Conservation (phyloP, 129 eudicot genomes). For the Arctium minus region DNA sequence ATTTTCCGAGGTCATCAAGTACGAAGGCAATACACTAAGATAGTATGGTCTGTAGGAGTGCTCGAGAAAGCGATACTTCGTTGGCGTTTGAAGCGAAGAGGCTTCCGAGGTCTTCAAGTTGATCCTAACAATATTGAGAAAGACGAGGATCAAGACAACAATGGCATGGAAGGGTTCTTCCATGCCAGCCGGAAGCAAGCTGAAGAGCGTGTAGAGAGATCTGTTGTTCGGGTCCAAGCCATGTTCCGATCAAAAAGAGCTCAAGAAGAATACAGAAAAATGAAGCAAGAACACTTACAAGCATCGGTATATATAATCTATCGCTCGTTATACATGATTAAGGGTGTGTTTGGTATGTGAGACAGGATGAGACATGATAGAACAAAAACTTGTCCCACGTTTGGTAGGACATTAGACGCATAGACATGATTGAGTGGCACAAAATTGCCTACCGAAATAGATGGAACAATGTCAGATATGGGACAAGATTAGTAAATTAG, state of each 20-base stretch:
- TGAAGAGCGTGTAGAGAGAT: constrained; percentile 92
- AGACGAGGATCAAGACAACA: constrained; percentile 38
- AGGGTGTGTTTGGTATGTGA: neutral
- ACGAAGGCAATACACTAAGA: constrained; percentile 71
- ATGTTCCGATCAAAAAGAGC: constrained; percentile 92
- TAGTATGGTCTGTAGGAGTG: constrained; percentile 91
- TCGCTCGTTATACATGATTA: neutral
- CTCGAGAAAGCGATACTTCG: constrained; percentile 87
- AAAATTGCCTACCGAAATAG: neutral
- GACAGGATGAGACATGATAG: neutral
- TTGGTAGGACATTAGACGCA: too few species aligned
- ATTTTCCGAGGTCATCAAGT: constrained; percentile 79
- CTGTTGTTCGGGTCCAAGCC: constrained; percentile 91
- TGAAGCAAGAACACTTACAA: constrained; percentile 67
- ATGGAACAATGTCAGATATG: too few species aligned
- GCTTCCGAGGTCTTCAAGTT: constrained; percentile 85
- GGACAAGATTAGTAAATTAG: too few species aligned
- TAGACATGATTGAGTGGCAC: too few species aligned
- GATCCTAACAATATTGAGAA: constrained; percentile 10
- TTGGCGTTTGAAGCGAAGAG: constrained; percentile 89
- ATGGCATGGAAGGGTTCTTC: constrained; percentile 79
- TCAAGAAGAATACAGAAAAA: constrained; percentile 78
- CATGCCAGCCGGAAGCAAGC: constrained; percentile 91
- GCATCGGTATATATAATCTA: constrained; percentile 49
- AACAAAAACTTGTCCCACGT: neutral